Conservation (phyloP, 2,329 filamentous ascomycete species). For the Penicillium glabrum region DNA sequence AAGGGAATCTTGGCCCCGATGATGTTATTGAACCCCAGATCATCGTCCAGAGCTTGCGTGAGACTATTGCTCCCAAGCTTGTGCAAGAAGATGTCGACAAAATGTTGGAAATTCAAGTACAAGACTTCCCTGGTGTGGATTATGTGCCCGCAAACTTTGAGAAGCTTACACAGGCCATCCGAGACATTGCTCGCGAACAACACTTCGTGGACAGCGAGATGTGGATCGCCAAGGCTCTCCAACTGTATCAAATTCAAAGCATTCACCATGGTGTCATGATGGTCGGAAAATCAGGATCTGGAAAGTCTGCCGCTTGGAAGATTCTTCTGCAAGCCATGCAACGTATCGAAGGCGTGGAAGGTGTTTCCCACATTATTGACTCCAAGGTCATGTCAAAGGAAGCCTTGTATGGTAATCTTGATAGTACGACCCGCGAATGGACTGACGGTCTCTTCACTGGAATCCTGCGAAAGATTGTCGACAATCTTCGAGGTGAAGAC, state of each 20-base stretch:
- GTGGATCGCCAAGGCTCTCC: slow-evolving; percentile 97
- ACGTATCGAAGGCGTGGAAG: slow-evolving; percentile 85
- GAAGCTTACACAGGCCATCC: slow-evolving; percentile 76
- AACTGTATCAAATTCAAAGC: slow-evolving; percentile 96
- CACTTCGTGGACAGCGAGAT: slow-evolving; percentile 87
- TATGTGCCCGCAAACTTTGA: slow-evolving; percentile 88
- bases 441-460: slow-evolving; percentile 98
- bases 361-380: slow-evolving; percentile 95
- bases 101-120: slow-evolving; percentile 78
- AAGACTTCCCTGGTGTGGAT: slow-evolving; percentile 87
- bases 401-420: slow-evolving; percentile 89
- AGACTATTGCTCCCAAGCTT: slow-evolving; percentile 96
- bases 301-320: slow-evolving; percentile 95
- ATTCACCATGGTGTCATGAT: slow-evolving; percentile 99
- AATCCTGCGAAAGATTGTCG: slow-evolving; percentile 96
- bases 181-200: slow-evolving; percentile 76
- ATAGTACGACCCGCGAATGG: slow-evolving; percentile 97
- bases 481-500: slow-evolving; percentile 96
- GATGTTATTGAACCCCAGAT: slow-evolving; percentile 90
- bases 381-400: slow-evolving; percentile 99
- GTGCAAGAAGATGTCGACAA: slow-evolving; percentile 88
- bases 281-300: slow-evolving; percentile 96
- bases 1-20: slow-evolving; percentile 62
- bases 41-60: slow-evolving; percentile 95
- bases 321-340: slow-evolving; percentile 88